Evolutionary conservation across 169 alveolate species (phyloP).

Genomic region (Plasmodium reichenowi): DNA sequence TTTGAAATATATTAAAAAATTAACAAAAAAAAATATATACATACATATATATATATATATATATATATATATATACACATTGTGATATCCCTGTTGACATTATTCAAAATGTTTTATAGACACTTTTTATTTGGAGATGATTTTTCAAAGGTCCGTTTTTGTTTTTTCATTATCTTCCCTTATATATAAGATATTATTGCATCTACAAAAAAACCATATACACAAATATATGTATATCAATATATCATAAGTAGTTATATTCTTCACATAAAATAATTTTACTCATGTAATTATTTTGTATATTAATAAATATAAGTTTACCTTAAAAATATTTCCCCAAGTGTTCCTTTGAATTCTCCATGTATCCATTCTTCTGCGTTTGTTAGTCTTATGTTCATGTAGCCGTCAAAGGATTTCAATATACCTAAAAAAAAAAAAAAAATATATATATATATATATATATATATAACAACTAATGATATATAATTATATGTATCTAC

Average conservation of each 20-base stretch:
- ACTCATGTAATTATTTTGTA: too few relatives aligned
- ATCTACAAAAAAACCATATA: conserved; percentile 72
- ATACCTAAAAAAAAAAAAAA: conserved; percentile 80
- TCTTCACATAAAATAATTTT: background rate
- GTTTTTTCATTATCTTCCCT: background rate
- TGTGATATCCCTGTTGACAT: too few relatives aligned
- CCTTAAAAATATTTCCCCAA: conserved; percentile 91
- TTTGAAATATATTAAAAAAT: too few relatives aligned
- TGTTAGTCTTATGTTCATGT: conserved; percentile 92
- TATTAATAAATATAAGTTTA: conserved; percentile 18
- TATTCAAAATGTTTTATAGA: too few relatives aligned
- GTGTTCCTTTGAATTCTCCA: conserved; percentile 91
- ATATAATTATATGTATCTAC: background rate
- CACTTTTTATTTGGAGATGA: too few relatives aligned
- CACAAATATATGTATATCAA: background rate
- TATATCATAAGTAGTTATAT: background rate
- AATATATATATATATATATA: conserved; percentile 8
- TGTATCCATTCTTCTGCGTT: conserved; percentile 95
- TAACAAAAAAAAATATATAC: too few relatives aligned
- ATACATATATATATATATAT: too few relatives aligned
- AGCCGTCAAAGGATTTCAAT: conserved; percentile 92
- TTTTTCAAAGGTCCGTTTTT: too few relatives aligned
- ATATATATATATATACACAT: too few relatives aligned
- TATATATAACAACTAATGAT: background rate
- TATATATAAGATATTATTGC: conserved; percentile 86